These are phyloP conservation scores for Coemansia sp. DNA, from an alignment of 192 early-diverging fungal species.

Conservation along the genomic window DNA sequence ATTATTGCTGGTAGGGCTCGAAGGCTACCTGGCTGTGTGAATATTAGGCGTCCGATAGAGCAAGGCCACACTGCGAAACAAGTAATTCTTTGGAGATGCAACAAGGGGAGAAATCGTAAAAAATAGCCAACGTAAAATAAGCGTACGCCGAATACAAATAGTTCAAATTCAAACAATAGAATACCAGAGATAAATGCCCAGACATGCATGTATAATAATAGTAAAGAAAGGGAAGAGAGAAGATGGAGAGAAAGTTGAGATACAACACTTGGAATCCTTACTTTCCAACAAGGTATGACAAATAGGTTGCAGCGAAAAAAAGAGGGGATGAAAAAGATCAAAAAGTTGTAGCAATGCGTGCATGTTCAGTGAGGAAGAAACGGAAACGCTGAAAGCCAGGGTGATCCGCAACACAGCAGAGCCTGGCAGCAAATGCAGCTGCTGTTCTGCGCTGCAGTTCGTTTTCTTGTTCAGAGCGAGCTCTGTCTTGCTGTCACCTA, in stretches of 20 bases:
- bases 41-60: background rate
- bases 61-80: background rate
- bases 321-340: no score
- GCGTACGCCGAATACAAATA: background rate
- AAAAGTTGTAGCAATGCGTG: background rate
- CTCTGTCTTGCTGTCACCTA: background rate
- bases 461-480: background rate
- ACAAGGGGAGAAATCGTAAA: background rate
- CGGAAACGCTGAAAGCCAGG: background rate
- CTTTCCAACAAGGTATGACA: no score
- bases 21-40: background rate
- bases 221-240: background rate
- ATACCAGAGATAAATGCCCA: background rate
- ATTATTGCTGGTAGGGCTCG: conserved; percentile 8
- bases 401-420: background rate
- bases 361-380: background rate
- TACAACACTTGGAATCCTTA: no score
- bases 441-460: background rate
- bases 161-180: background rate
- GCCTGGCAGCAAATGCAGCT: background rate
- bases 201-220: background rate
- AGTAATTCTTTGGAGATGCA: background rate
- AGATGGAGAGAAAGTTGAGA: no score
- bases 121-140: background rate
- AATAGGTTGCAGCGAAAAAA: no score